Base-by-base conservation (phyloP, 306 rosid genomes). In the Prunus dulcis region DNA sequence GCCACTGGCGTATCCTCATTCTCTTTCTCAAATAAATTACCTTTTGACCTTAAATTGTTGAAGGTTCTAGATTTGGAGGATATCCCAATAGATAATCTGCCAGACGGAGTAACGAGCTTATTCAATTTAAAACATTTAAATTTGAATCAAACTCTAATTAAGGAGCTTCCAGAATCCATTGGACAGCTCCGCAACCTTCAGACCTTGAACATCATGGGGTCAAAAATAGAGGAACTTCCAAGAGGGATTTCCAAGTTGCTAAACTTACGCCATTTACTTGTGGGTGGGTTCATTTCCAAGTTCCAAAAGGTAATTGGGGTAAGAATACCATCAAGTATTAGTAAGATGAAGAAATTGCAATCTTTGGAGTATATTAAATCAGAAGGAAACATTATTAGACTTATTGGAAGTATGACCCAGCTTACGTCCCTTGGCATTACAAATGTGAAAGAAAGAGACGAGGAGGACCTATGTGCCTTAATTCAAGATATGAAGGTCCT, bases 91-190 rank as follows among this genome's bases (percentile, higher is more conserved):
- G 18, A 34, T 9, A 22, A 38, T 4, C 11, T 78, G 27, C 77
- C 77, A 1, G 19, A 51, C 9, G 66, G 52, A 1, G 4, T 71
- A 4, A 49, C 11, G 45, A 9, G 19, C 15, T 52, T 78, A 38
- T 63, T 78, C 61, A 69, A 80, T 27, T 68, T 80, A 9, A 58
- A 71, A 51, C 51, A 69, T 27, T 7, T 80, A 19, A 68, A 69
- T 20, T 49, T 75, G 66, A 43, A n/a, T n/a, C n/a, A n/a, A 49
- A 80, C 84, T 38, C 18, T 0, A 13, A 22, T 75, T 23, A 41
- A 0, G 50, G 34, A 75, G 55, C 80, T 80, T n/a, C 84, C 76
- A 2, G 58, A 75, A 23, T 76, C 80, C 47, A 80, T 80, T 10
- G 68, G 84, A 25, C 28, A 23, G 20, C 72, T 75, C 17, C 8